Conservation (phyloP, 192 early-diverging fungal genomes). For the Umbelopsis sp. region DNA sequence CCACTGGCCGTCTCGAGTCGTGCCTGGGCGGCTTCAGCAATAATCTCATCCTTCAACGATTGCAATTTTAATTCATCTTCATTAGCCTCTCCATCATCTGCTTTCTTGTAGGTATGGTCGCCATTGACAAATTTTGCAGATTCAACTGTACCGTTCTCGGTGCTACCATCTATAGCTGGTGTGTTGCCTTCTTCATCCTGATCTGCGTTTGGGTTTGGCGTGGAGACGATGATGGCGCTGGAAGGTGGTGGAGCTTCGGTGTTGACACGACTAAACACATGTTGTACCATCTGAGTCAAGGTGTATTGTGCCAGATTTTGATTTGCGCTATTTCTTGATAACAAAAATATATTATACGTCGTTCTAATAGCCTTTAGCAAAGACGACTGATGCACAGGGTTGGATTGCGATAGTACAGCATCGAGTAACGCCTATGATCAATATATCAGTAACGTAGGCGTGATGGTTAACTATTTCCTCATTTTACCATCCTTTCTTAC, state of each 20-base stretch:
- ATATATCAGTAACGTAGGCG: constrained; percentile 5
- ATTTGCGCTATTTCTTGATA: constrained; percentile 69
- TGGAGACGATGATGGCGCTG: constrained; percentile 11
- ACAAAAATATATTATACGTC: constrained; percentile 86
- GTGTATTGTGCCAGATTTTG: constrained; percentile 90
- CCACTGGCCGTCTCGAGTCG: constrained; percentile 28
- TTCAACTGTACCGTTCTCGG: not conserved
- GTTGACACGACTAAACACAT: constrained; percentile 76
- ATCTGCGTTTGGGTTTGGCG: not conserved
- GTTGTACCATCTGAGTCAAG: constrained; percentile 86
- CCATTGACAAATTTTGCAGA: constrained; percentile 8
- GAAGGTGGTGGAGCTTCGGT: constrained; percentile 4
- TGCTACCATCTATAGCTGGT: not conserved
- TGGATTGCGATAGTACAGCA: constrained; percentile 70
- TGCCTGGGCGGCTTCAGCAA: constrained; percentile 38
- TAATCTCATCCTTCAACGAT: constrained; percentile 35
- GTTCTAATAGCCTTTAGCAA: constrained; percentile 83
- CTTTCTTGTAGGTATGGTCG: not conserved
- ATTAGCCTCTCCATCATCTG: not conserved
- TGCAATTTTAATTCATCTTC: constrained; percentile 6
- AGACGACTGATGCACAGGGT: constrained; percentile 71
- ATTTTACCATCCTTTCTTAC: constrained; percentile 30
- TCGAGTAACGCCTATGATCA: constrained; percentile 71
- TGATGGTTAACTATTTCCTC: too few relatives aligned
- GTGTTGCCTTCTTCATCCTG: not conserved